These are phyloP conservation scores for Eimeria maxima DNA, from an alignment of 169 alveolate species.

Conservation along the genomic window DNA sequence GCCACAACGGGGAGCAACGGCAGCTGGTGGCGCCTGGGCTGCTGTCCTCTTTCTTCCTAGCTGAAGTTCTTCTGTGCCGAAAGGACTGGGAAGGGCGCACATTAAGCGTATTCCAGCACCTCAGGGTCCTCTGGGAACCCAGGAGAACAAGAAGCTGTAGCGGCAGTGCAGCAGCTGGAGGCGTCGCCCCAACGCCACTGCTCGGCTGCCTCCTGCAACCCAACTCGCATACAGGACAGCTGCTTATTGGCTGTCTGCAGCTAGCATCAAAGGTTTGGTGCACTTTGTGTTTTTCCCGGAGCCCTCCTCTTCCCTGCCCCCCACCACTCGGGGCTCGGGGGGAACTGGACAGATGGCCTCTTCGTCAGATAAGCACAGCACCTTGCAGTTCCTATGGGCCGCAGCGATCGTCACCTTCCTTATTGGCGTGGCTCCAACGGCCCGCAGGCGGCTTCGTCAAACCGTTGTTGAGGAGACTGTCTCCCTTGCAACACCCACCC, in stretches of 20 bases:
- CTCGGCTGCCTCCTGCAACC: conserved; percentile 8
- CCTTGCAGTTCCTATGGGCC: conserved; percentile 39
- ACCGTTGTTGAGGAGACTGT: neutral
- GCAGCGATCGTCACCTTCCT: conserved; percentile 29
- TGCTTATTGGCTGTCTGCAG: conserved; percentile 13
- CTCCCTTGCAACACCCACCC: neutral
- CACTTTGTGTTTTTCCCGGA: neutral
- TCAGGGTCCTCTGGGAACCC: neutral
- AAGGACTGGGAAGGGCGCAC: neutral
- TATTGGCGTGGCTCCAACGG: conserved; percentile 35
- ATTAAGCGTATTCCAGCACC: neutral
- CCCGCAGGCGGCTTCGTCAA: conserved; percentile 66
- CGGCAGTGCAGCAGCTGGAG: conserved; percentile 45
- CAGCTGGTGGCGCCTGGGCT: conserved; percentile 47
- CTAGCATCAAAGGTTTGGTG: conserved; percentile 4
- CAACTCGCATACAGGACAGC: neutral
- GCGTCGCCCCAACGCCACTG: conserved; percentile 22
- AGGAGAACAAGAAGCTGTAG: neutral
- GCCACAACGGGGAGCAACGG: conserved; percentile 30
- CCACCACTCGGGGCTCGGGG: conserved; percentile 43
- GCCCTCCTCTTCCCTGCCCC: conserved; percentile 15
- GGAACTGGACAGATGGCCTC: conserved; percentile 52
- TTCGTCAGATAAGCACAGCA: conserved; percentile 10
- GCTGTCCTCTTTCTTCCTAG: neutral
- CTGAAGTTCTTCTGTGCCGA: neutral